Base-by-base conservation (phyloP, 768 basidiomycete genomes). In the Hygrophorus pudorinus region DNA sequence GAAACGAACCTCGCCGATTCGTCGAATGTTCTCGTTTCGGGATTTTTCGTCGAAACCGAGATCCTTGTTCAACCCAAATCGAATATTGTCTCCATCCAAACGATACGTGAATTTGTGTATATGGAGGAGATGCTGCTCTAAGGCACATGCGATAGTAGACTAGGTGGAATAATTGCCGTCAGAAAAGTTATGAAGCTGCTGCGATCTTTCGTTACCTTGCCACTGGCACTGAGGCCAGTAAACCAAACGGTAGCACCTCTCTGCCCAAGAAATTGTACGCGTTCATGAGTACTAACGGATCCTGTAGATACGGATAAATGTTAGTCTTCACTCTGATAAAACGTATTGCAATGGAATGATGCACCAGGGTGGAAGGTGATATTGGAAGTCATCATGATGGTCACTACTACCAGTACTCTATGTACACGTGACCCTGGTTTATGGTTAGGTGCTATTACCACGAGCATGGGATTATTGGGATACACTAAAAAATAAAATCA, bases 131-230 rank as follows among this genome's bases (percentile, higher is more conserved):
- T 93, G 88, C 59, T 96, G 92, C 63, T 99, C 96, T 47, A 99
- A 73, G 16, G 96, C 96, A 55, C 90, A 94, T 4, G 89, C 96
- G 53, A 99, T 88, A 20, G 94, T 98, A 5, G 92, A 97, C 91
- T 98, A 59, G 1, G 6, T 2, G 44, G 24, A 31, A 31, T 29
- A 30, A 7, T 20, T 42, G 40, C 36, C 5, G 37, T 46, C 32
- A 14, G 20, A 44, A 43, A 2, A 40, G 33, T 1, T 12, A 39
- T 34, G 10, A 41, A 18, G 31, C n/a, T 17, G 16, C 44, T 12
- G 43, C 38, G 24, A 21, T 18, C 14, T 16, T 13, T 9, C 42
- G 66, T 42, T 33, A 89, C 92, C 78, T 96, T 97, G 41, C 93
- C 93, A 58, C 87, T 91, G 5, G 86, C 93, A 56, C 89, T 92